Evolutionary conservation across 2,329 filamentous ascomycete genomes (phyloP), one percentile per base, ranked within the genome.

Genomic region (Colletotrichum tamarilloi): DNA sequence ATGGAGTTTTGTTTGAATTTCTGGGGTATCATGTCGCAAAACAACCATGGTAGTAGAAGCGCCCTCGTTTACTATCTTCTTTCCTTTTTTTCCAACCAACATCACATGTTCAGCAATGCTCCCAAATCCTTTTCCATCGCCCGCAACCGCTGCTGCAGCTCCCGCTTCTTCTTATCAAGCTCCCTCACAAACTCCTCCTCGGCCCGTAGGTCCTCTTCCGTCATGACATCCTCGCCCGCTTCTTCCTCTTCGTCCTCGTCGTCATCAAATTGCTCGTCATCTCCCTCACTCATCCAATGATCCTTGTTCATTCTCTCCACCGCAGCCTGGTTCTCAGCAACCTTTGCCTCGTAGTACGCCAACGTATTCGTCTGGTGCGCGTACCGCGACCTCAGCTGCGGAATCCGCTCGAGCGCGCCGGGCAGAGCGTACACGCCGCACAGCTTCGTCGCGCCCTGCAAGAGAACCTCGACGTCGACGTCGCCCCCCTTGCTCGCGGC

Each of bases 361-460:
- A 97, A 87, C 26, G 95, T 98, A 60, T 91, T 91, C 38, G 87
- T 87, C 72, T 97, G 89, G 77, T 94, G 88, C 52, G 90, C 87
- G 81, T 96, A 90, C 78, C 94, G 92, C 67, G 89, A 88, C 73
- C 95, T 88, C 79, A 98, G 87, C 53, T 87, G 87, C 0, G 91
- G 86, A 76, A 98, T 97, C 74, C 92, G 90, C 78, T 97, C 94
- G 19, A 89, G 82, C 5, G 94, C 94, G 5, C 95, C 95, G 0
- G 93, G 89, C 32, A 97, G 88, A 42, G 94, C 93, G 80, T 98
- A 98, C 32, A 98, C 95, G 57, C 89, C 89, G 77, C 95, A 95
- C 35, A 98, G 88, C 86, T 95, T 98, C 86, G 98, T 95, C 0
- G 95, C 96, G 1, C 96, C 95, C 66, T 90, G 88, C 26, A 99